Base-by-base conservation (phyloP, 1,284 basidiomycete genomes). In the Ustilago hordei region DNA sequence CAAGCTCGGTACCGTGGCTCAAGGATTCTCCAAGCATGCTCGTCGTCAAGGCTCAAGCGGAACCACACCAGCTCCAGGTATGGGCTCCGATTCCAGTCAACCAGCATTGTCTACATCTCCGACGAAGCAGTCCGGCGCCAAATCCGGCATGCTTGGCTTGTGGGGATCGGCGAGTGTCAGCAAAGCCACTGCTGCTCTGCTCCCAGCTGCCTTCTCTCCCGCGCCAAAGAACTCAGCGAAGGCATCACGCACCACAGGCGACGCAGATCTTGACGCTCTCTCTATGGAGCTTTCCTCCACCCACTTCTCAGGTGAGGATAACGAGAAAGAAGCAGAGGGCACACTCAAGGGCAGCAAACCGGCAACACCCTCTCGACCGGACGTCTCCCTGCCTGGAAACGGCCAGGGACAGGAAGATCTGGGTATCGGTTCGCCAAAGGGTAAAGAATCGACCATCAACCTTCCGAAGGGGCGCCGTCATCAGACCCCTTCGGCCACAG, bases 1-100 rank as follows among this genome's bases (percentile, higher is more conserved):
- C 28, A 79, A 82, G 35, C 79, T 85, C 23, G 86, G 86, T 17
- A 86, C 84, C 0, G 84, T 85, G 17, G 84, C 85, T 1, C 69
- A 75, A 39, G 84, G 81, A 35, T 82, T 85, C 43, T 80, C 82
- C 11, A 79, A 78, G 69, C 75, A 79, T 54, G 76, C 70, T 15
- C 68, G 72, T n/a, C 55, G 69, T 43, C 70, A 71, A 35, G 74
- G 52, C 11, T 75, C 73, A 0, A 66, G 32, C 17, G 58, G 62
- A 17, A 32, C 28, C n/a, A 39, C 61, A 31, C 54, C 60, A 4
- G 58, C 61, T 0, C 34, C 48, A n/a, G 53, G 31, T 12, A 9
- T 53, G 31, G 19, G 39, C 3, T 28, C 48, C 19, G 57, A 57
- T 7, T n/a, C 12, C 12, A 43, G 35, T 8, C 65, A 64, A n/a